Conservation (phyloP, 805 yeast genomes). For the Priceomyces melissophilus region DNA sequence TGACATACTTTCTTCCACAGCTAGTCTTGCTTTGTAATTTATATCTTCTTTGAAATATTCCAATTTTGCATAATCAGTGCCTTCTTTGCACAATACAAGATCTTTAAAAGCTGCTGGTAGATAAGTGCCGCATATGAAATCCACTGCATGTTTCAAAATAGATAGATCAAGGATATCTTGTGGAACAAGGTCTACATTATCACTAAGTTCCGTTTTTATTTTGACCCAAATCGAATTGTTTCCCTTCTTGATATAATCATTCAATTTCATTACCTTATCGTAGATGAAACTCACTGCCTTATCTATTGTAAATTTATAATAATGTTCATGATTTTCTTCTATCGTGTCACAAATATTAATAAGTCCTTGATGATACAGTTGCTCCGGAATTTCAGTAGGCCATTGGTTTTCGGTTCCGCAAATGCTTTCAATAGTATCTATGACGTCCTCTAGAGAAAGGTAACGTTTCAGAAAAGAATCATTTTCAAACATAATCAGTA, state of each 20-base stretch:
- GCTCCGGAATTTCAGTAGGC: conserved; percentile 23
- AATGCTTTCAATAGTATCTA: conserved; percentile 29
- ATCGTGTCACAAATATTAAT: conserved; percentile 26
- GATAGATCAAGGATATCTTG: conserved; percentile 31
- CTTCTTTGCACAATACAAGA: no score
- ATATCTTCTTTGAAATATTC: background rate
- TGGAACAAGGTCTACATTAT: conserved; percentile 22
- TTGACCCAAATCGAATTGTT: conserved; percentile 13
- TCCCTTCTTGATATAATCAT: conserved; percentile 7
- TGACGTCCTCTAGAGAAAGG: conserved; percentile 42
- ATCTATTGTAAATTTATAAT: conserved; percentile 38
- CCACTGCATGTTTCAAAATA: conserved; percentile 40
- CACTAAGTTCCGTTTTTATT: conserved; percentile 17
- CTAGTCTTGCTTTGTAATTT: conserved; percentile 15
- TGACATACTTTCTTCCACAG: conserved; percentile 27
- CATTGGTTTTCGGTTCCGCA: conserved; percentile 28
- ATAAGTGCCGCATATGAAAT: conserved; percentile 45
- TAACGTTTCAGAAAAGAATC: conserved; percentile 25
- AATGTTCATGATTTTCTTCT: conserved; percentile 29
- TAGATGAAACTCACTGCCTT: conserved; percentile 39
- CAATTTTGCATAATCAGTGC: no score
- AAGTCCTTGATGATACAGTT: conserved; percentile 20
- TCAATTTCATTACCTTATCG: conserved; percentile 30
- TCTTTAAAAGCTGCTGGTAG: conserved; percentile 26
- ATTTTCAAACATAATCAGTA: conserved; percentile 28